Evolutionary conservation across 345 rosid species (phyloP), one percentile per base, ranked within the genome.

Genomic region (Aethionema arabicum): DNA sequence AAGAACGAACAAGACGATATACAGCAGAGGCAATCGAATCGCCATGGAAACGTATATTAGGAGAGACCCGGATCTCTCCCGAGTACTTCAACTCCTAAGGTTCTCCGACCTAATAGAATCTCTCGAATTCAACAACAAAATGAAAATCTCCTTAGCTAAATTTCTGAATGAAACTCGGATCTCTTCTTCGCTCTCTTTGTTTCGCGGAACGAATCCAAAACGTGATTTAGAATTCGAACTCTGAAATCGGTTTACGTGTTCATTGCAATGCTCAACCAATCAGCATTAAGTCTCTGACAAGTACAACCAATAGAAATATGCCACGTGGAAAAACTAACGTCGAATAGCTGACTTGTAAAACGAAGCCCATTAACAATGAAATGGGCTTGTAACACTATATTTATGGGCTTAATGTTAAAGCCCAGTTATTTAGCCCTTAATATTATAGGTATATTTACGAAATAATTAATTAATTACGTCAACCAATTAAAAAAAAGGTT

Each of bases 1-100:
- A 21, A 88, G 68, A 43, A 73, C 83, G 71, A 80, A 80, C 54
- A 88, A n/a, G 49, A 78, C 74, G 60, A 84, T 58, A 52, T 83
- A 61, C 13, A 77, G 72, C 67, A 66, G 69, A 55, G 78, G 42
- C 56, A 67, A 60, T 41, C 74, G 86, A 73, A 42, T 72, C 77
- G 85, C 87, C 95, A 81, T 87, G 37, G 76, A 72, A 66, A 43
- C 43, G 69, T 31, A 60, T 66, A 73, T 62, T 46, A 57, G 75
- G 82, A 80, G 85, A 80, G 83, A 74, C 8, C 67, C 51, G 7
- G 72, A 76, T 70, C 79, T 77, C 78, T 68, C 69, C 66, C 16
- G 43, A 43, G 32, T 15, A 11, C 33, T 47, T 60, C 32, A 54
- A 14, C 30, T 62, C 75, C 68, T 35, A 40, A 50, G 35, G 15